Conservation (phyloP, 371 early-diverging fungal species). For the Funneliformis caledonium region DNA sequence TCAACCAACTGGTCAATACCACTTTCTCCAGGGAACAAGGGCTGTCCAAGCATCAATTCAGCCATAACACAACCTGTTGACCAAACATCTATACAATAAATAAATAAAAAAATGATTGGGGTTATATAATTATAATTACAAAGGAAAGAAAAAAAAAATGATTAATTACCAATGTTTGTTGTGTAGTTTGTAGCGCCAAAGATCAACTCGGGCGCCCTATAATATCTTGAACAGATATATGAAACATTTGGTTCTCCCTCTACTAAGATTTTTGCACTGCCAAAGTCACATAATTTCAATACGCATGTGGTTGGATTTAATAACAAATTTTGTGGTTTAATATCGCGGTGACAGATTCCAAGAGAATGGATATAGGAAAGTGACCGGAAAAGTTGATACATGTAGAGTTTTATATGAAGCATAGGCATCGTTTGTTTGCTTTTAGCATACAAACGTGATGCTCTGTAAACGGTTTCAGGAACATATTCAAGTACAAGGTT, state of each 20-base stretch:
- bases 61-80: constrained; percentile 99
- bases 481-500: constrained; percentile 93
- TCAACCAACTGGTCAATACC: constrained; percentile 99
- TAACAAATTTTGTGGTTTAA: constrained; percentile 98
- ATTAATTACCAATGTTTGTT: constrained; percentile 73
- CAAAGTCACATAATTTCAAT: constrained; percentile 99
- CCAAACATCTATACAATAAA: constrained; percentile 84
- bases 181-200: constrained; percentile 97
- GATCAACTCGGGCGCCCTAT: constrained; percentile 98
- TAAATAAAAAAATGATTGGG: background rate
- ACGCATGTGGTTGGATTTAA: constrained; percentile 88
- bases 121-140: background rate
- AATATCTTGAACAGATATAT: constrained; percentile 98
- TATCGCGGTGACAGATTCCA: constrained; percentile 94
- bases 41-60: constrained; percentile 95
- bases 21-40: constrained; percentile 98
- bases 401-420: constrained; percentile 92
- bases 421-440: constrained; percentile 93
- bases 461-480: constrained; percentile 93
- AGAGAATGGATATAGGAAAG: constrained; percentile 95
- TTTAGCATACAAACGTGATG: constrained; percentile 85
- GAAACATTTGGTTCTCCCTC: constrained; percentile 96
- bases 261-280: constrained; percentile 95
- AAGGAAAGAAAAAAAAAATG: background rate
- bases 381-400: constrained; percentile 96